Conservation (phyloP, 2,329 filamentous ascomycete genomes). For the Epicoccum nigrum region DNA sequence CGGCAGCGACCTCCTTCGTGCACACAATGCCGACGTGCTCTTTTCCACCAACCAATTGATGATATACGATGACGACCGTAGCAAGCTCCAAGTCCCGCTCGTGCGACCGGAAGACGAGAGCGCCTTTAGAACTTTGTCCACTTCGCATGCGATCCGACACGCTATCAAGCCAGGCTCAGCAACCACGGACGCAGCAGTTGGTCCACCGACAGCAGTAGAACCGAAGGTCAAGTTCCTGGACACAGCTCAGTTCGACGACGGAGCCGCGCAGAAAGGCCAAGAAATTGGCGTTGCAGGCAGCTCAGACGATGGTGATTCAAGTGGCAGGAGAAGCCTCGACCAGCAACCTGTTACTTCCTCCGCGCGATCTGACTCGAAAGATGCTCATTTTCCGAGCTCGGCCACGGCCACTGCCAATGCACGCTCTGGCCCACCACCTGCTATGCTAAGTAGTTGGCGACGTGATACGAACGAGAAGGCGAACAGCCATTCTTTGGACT, state of each 20-base stretch:
- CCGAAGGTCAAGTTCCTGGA: slow-evolving; percentile 12
- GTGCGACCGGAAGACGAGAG: slow-evolving; percentile 88
- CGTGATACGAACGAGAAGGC: slow-evolving; percentile 48
- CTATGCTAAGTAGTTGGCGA: slow-evolving; percentile 57
- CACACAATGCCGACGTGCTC: slow-evolving; percentile 86
- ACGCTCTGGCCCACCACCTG: slow-evolving; percentile 47
- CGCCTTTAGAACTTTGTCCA: slow-evolving; percentile 77
- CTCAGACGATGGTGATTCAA: slow-evolving; percentile 41
- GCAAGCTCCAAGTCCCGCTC: slow-evolving; percentile 87
- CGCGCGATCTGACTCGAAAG: slow-evolving; percentile 30
- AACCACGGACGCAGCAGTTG: not conserved
- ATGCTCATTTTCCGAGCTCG: slow-evolving; percentile 26
- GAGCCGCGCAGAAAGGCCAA: slow-evolving; percentile 26
- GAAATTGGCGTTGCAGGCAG: slow-evolving; percentile 21
- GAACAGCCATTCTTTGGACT: slow-evolving; percentile 54
- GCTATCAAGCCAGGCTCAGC: not conserved
- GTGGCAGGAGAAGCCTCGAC: slow-evolving; percentile 39
- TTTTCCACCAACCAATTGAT: slow-evolving; percentile 92
- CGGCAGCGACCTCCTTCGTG: slow-evolving; percentile 84
- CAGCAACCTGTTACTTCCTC: slow-evolving; percentile 27
- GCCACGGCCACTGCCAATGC: slow-evolving; percentile 24
- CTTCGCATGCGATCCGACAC: slow-evolving; percentile 49
- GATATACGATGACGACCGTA: slow-evolving; percentile 83
- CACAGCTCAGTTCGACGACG: not conserved
- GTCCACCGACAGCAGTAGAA: not conserved